Evolutionary conservation across 1,284 basidiomycete species (phyloP), one percentile per base, ranked within the genome.

Genomic region (Cystobasidium pallidum): DNA sequence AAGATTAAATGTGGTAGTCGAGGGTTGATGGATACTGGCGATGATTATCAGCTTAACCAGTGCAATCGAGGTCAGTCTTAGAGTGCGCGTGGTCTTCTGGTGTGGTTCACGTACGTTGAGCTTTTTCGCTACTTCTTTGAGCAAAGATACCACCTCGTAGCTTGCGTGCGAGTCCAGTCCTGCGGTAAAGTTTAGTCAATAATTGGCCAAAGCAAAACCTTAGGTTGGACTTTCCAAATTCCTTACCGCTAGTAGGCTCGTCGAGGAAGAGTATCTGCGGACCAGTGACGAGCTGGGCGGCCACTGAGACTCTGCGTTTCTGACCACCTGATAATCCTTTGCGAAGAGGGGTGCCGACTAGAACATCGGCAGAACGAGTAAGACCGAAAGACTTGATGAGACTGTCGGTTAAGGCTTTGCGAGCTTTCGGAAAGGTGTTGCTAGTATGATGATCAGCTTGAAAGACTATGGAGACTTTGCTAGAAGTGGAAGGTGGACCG

Each of bases 291-390:
- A 83, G 74, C 2, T 77, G 76, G 66, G 76, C 79, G 10, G 80
- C 82, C 73, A 82, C 79, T 1, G 77, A 78, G 21, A 82, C 79
- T 0, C 82, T 73, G 3, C 81, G 73, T 65, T 80, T 81, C 73
- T 83, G 82, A 0, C 82, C 82, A 7, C 82, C 82, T 2, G 75
- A 77, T 72, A 83, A 79, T 17, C 83, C 83, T 28, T 82, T 78
- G 54, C 80, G 79, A 43, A 83, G 77, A 3, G 82, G 79, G 0
- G 81, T 82, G 7, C 82, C 82, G 66, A 83, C 81, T 11, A 75
- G 73, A 61, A n/a, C n/a, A n/a, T n/a, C n/a, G n/a, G n/a, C n/a
- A n/a, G n/a, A n/a, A n/a, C n/a, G n/a, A n/a, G n/a, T n/a, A n/a
- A n/a, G n/a, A n/a, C n/a, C n/a, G n/a, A n/a, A n/a, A n/a, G n/a